Conservation (phyloP, 2,329 filamentous ascomycete genomes). For the Scorias spongiosa region DNA sequence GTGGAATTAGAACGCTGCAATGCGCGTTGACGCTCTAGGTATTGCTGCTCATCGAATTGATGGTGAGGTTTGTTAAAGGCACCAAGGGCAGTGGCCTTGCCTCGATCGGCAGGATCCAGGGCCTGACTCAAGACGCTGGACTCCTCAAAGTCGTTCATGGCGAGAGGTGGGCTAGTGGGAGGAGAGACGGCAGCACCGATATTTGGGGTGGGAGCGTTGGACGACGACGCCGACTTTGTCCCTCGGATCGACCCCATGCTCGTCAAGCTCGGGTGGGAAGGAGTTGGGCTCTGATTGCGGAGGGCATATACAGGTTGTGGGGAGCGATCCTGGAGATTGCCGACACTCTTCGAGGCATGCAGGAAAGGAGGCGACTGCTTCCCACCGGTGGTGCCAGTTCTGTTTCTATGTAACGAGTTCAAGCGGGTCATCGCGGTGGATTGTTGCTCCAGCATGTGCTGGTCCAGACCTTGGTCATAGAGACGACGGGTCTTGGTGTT, state of each 20-base stretch:
- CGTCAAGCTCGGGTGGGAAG: constrained; percentile 21
- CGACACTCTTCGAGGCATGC: constrained; percentile 39
- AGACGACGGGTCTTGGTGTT: constrained; percentile 58
- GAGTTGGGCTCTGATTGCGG: constrained; percentile 26
- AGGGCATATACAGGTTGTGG: constrained; percentile 16
- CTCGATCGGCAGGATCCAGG: constrained; percentile 60
- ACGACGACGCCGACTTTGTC: constrained; percentile 13
- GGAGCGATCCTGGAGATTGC: constrained; percentile 43
- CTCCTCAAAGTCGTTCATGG: constrained; percentile 49
- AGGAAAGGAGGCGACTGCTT: constrained; percentile 31
- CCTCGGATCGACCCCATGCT: constrained; percentile 22
- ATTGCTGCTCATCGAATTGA: constrained; percentile 73
- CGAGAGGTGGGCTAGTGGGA: constrained; percentile 54
- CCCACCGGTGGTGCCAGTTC: constrained; percentile 31
- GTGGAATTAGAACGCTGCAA: constrained; percentile 44
- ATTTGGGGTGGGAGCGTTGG: constrained; percentile 24
- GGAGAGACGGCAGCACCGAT: constrained; percentile 23
- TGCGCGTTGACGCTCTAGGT: constrained; percentile 65
- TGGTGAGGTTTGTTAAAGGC: constrained; percentile 58
- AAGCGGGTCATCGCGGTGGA: constrained; percentile 61
- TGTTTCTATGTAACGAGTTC: constrained; percentile 59
- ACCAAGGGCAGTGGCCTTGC: constrained; percentile 64
- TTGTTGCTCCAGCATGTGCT: constrained; percentile 69
- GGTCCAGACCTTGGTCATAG: constrained; percentile 69
- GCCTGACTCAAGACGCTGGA: constrained; percentile 42